Percentiles rank a stretch among this genome's conserved stretches.
phyloP scores from a whole-genome alignment of 1,139 yeast species.

The Scheffersomyces lignicola region DNA sequence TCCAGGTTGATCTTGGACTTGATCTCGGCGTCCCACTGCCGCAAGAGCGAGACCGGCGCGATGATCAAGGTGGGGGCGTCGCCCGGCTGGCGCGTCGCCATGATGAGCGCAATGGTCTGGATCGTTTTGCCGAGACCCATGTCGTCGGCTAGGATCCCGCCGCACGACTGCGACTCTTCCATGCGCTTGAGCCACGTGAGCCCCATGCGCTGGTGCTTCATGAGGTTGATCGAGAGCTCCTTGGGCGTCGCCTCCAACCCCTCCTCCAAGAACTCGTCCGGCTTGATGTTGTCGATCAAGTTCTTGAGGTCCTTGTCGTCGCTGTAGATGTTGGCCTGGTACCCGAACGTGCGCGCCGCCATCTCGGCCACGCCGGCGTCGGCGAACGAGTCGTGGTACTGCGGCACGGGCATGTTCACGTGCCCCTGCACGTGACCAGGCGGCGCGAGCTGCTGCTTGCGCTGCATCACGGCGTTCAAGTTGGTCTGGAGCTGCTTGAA shows the following conservation, averaged over 20 bases:
- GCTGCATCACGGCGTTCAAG: too few species aligned
- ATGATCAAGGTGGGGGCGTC: slow-evolving; percentile 68
- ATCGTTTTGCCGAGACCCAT: slow-evolving; percentile 95
- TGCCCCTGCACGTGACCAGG: too few species aligned
- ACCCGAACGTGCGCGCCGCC: slow-evolving; percentile 4
- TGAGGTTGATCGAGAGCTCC: slow-evolving; percentile 59
- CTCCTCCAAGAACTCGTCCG: slow-evolving; percentile 51
- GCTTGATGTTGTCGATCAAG: slow-evolving; percentile 65
- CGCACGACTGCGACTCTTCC: slow-evolving; percentile 59
- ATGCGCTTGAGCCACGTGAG: slow-evolving; percentile 75
- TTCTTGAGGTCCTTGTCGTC: slow-evolving; percentile 41
- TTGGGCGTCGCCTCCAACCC: slow-evolving; percentile 65
- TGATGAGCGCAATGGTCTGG: slow-evolving; percentile 71
- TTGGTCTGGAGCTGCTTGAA: too few species aligned
- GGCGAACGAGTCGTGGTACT: background rate
- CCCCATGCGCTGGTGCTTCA: slow-evolving; percentile 87
- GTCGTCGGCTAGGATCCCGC: slow-evolving; percentile 89
- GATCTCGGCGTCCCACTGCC: slow-evolving; percentile 85
- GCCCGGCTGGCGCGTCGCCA: slow-evolving; percentile 36
- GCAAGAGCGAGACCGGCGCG: slow-evolving; percentile 80
- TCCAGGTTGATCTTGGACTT: slow-evolving; percentile 56
- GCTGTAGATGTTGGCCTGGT: slow-evolving; percentile 21
- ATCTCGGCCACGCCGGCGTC: background rate
- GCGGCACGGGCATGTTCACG: background rate
- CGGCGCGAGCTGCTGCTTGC: too few species aligned